Conservation (phyloP, 306 rosid genomes). For the Comarum palustre region DNA sequence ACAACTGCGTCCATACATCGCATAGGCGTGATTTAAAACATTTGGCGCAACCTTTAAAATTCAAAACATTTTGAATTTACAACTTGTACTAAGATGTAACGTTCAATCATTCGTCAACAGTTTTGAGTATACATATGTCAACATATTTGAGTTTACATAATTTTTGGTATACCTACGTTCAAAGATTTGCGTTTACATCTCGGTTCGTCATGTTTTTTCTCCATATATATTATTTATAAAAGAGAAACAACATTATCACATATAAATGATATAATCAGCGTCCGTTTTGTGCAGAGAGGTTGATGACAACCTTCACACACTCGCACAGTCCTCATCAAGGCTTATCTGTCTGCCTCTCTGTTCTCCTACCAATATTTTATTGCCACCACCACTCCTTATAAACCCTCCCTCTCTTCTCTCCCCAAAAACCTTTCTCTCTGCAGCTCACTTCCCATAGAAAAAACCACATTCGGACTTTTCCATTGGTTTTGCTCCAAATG, state of each 20-base stretch:
- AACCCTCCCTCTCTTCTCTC: conserved; percentile 16
- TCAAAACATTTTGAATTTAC: not conserved
- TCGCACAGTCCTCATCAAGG: conserved; percentile 25
- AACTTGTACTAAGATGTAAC: not conserved
- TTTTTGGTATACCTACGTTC: not conserved
- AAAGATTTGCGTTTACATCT: not conserved
- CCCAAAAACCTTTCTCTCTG: conserved; percentile 8
- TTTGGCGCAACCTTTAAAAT: not conserved
- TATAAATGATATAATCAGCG: not conserved
- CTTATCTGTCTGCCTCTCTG: conserved; percentile 57
- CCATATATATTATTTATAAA: not conserved
- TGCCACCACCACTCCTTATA: conserved; percentile 26
- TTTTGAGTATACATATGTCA: not conserved
- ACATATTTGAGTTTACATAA: no score
- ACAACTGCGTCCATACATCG: no score
- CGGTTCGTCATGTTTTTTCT: not conserved
- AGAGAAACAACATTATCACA: not conserved
- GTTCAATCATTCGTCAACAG: no score
- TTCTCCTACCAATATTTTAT: conserved; percentile 27
- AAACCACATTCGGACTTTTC: not conserved
- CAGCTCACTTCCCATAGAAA: not conserved
- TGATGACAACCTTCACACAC: not conserved
- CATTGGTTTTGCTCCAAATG: conserved; percentile 6
- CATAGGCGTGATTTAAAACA: no score
- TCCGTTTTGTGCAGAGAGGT: not conserved